Base-by-base conservation (phyloP, 306 rosid genomes). In the Astragalus membranaceus region DNA sequence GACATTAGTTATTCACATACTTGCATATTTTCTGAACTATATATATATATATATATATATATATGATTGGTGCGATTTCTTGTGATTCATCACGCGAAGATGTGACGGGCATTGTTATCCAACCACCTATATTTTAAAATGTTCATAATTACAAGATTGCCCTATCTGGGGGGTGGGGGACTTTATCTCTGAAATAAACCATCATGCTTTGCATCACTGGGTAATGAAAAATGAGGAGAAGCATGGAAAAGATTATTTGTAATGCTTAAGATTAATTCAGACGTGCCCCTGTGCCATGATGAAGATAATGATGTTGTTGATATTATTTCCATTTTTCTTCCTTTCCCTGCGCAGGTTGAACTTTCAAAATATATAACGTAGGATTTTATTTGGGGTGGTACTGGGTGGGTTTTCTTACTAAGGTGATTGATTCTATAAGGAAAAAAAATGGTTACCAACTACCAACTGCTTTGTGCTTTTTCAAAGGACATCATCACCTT, bases 381-480 rank as follows among this genome's bases (percentile, higher is more conserved):
- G 65, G 70, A 35, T 39, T 70, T 74, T 47, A 67, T 50, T 48
- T 44, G 56, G 73, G 70, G 59, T 36, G 53, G 35, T 33, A n/a
- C 64, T 53, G 30, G 63, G 37, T 42, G 35, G 33, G 64, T 20
- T 46, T 66, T 77, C 65, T 35, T 72, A 37, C 64, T 62, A 57
- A 48, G 11, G 54, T 61, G 67, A 61, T 57, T 67, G 36, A 79
- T 67, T 79, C 52, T 17, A 17, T 9, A 54, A 69, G 59, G 74
- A 6, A 51, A 70, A 61, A 46, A 52, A 26, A 37, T 67, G 77
- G 66, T 67, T 44, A 64, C 76, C 73, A 79, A 79, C 77, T 66
- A 75, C 79, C 71, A 83, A 75, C 86, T 67, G 75, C 64, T 62
- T 32, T 79, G 23, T 79, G 81, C 56, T 83, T 79, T 71, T 62